phyloP scores from a whole-genome alignment of 2,329 filamentous ascomycete genomes.

The Aspergillus costaricaensis region DNA sequence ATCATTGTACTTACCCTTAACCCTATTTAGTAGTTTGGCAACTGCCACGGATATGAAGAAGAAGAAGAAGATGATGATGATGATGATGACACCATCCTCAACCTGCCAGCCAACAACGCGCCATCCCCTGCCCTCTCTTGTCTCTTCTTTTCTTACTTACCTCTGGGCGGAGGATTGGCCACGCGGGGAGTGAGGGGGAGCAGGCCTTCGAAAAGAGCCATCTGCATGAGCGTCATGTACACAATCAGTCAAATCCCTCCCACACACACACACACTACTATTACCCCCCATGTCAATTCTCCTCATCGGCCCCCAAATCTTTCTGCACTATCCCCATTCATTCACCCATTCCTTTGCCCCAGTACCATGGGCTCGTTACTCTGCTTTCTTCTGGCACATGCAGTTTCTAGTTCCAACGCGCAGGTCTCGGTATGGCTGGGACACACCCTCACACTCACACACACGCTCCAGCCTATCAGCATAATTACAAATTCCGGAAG shows the following conservation, averaged over 20 bases:
- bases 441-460: background rate
- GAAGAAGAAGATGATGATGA: no score
- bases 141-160: no score
- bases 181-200: slow-evolving; percentile 4
- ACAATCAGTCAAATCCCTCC: background rate
- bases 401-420: background rate
- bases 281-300: background rate
- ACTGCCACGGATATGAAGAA: background rate
- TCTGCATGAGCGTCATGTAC: slow-evolving; percentile 4
- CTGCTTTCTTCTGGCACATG: background rate
- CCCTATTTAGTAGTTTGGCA: background rate
- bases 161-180: slow-evolving; percentile 2
- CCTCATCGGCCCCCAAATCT: background rate
- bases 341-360: background rate
- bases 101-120: background rate
- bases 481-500: background rate
- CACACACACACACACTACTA: no score
- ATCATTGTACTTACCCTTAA: background rate
- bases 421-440: background rate
- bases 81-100: background rate
- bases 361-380: background rate
- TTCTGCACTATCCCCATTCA: background rate
- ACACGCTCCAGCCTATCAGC: background rate
- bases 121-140: no score
- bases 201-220: slow-evolving; percentile 1